These are phyloP conservation scores for Exophiala sp. DNA, from an alignment of 2,329 filamentous ascomycete species.

Conservation along the genomic window DNA sequence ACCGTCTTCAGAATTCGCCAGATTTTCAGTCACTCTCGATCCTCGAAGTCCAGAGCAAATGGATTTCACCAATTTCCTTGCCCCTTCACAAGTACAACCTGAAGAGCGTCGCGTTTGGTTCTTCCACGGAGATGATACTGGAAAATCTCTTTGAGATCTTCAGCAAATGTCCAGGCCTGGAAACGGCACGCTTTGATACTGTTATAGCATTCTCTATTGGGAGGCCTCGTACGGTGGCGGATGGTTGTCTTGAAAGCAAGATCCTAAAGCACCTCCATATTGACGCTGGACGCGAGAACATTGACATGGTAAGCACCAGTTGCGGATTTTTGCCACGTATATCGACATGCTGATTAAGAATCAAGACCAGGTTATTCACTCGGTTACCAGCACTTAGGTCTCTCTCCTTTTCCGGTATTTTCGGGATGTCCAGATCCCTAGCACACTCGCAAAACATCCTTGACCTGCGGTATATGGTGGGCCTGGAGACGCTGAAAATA, in stretches of 20 bases:
- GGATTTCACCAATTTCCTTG: neutral
- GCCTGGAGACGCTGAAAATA: neutral
- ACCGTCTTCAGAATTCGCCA: neutral
- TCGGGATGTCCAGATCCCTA: neutral
- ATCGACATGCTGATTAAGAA: neutral
- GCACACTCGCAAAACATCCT: neutral
- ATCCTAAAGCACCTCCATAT: neutral
- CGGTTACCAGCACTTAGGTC: neutral
- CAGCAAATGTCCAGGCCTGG: slow-evolving; percentile 3
- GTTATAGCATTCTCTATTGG: neutral
- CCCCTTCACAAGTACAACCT: slow-evolving; percentile 10
- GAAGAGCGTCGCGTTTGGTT: slow-evolving; percentile 4
- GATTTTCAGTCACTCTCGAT: slow-evolving; percentile 1
- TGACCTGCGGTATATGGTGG: slow-evolving; percentile 1
- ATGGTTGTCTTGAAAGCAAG: no score
- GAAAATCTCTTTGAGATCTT: neutral
- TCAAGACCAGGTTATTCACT: neutral
- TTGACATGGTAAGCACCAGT: no score
- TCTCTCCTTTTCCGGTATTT: neutral
- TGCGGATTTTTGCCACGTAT: no score
- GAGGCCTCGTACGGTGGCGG: no score
- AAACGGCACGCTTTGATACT: slow-evolving; percentile 4
- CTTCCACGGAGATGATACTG: neutral
- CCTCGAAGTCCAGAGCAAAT: slow-evolving; percentile 5
- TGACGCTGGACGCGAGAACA: neutral